These are phyloP conservation scores for Ogataea thermomethanolica DNA, from an alignment of 805 yeast genomes.

Conservation along the genomic window DNA sequence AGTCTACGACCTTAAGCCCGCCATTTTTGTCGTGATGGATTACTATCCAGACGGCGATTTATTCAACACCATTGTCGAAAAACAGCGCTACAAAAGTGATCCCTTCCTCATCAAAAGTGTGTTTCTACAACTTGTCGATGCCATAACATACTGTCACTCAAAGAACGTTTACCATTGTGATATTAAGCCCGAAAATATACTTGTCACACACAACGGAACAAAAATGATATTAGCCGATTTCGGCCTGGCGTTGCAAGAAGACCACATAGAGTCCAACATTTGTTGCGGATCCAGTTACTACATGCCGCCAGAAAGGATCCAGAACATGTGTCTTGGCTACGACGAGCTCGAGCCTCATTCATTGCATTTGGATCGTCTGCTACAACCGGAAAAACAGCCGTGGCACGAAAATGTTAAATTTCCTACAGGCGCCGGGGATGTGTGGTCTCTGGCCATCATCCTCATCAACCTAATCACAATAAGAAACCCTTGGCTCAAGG, in stretches of 20 bases:
- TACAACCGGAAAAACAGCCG: conserved; percentile 21
- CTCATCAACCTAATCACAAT: conserved; percentile 76
- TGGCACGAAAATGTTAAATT: conserved; percentile 35
- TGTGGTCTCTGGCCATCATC: conserved; percentile 84
- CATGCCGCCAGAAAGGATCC: conserved; percentile 84
- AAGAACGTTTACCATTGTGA: conserved; percentile 89
- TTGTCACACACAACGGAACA: conserved; percentile 57
- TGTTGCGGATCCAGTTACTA: conserved; percentile 87
- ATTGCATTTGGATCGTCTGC: conserved; percentile 28
- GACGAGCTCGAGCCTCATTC: conserved; percentile 32
- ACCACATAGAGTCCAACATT: conserved; percentile 57
- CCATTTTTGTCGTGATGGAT: conserved; percentile 77
- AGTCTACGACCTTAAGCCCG: conserved; percentile 58
- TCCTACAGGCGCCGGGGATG: conserved; percentile 76
- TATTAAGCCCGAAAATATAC: conserved; percentile 90
- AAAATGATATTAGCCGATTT: conserved; percentile 75
- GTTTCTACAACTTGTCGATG: conserved; percentile 77
- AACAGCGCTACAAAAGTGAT: conserved; percentile 54
- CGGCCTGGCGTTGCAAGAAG: conserved; percentile 73
- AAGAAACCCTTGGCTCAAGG: conserved; percentile 89
- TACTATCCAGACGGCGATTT: conserved; percentile 83
- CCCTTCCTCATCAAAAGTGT: conserved; percentile 51
- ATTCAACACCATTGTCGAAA: conserved; percentile 79
- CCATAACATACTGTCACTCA: conserved; percentile 76
- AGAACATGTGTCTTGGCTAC: conserved; percentile 38